phyloP scores from a whole-genome alignment of 768 basidiomycete species.

The Ramaria sp. region DNA sequence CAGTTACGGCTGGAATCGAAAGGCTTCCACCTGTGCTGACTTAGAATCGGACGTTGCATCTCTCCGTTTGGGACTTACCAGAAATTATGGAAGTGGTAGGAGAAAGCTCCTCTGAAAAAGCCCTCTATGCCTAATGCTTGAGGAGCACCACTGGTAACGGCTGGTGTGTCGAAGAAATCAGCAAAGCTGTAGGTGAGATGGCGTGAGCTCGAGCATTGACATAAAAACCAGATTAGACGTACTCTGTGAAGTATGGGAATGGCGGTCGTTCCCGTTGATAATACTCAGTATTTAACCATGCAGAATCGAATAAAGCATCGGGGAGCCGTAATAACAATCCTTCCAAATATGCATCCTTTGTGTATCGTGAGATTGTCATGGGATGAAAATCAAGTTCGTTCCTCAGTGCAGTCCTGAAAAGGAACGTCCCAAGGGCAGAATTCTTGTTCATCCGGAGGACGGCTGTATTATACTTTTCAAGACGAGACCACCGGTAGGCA shows the following conservation, averaged over 20 bases:
- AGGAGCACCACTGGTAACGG: slow-evolving; percentile 64
- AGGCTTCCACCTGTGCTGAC: slow-evolving; percentile 56
- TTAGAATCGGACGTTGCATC: not conserved
- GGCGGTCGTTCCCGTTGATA: slow-evolving; percentile 90
- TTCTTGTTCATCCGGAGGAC: slow-evolving; percentile 89
- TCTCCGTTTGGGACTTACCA: slow-evolving; percentile 42
- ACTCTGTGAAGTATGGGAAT: slow-evolving; percentile 90
- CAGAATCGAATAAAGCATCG: slow-evolving; percentile 93
- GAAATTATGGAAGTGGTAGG: slow-evolving; percentile 94
- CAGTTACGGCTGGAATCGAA: slow-evolving; percentile 91
- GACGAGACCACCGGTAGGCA: slow-evolving; percentile 90
- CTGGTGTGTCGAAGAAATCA: slow-evolving; percentile 81
- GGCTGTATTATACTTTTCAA: slow-evolving; percentile 93
- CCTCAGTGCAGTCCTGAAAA: slow-evolving; percentile 90
- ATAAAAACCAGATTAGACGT: slow-evolving; percentile 15
- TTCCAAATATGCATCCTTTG: slow-evolving; percentile 80
- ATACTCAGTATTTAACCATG: slow-evolving; percentile 90
- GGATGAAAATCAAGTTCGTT: slow-evolving; percentile 96
- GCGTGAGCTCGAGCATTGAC: slow-evolving; percentile 5
- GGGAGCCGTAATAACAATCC: slow-evolving; percentile 78
- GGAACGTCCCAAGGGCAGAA: slow-evolving; percentile 83
- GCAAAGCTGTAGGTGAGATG: slow-evolving; percentile 45
- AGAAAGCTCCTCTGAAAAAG: slow-evolving; percentile 93
- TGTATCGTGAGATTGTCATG: slow-evolving; percentile 86
- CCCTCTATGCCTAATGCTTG: slow-evolving; percentile 86